Base-by-base conservation (phyloP, 345 rosid species). In the Boechera retrofracta region DNA sequence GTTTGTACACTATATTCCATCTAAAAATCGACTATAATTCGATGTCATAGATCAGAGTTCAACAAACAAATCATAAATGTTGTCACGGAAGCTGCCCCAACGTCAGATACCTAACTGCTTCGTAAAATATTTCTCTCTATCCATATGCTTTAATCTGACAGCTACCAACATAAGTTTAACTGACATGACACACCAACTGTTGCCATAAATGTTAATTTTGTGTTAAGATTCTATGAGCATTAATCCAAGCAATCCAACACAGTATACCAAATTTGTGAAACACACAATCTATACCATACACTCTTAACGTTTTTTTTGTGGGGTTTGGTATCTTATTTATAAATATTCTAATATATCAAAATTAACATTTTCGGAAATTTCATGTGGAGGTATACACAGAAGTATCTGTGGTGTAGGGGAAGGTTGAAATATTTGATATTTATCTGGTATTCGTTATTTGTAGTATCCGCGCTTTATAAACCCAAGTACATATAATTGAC, bases 51-150 rank as follows among this genome's bases (percentile, higher is more conserved):
- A 36, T n/a, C 2, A 7, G 67, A 61, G 53, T 62, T 72, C 4
- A 52, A 53, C 45, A 64, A 64, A 41, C n/a, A 53, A 12, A 42
- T 13, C 54, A 73, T 73, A 64, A 73, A 73, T 73, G 64, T 42
- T 18, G 55, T 73, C 71, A 73, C 77, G 35, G 8, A 73, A 18
- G 54, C 35, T 53, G 71, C 26, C 55, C 24, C 64, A 54, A 53
- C 56, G 64, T 64, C 55, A 53, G 11, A n/a, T 5, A 63, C 64
- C 77, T 63, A 73, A 63, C 70, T 52, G 5, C 63, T 73, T 51
- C 44, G 42, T 52, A 29, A 51, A 45, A 51, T 3, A 13, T 28
- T 15, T 67, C 0, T 52, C 11, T 73, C 4, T 44, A 36, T 48
- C 12, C 12, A 57, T 13, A 31, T 41, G 33, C 61, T 62, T 62